Evolutionary conservation across 371 early-diverging fungal species (phyloP).

Genomic region (Mucor velutinosus): DNA sequence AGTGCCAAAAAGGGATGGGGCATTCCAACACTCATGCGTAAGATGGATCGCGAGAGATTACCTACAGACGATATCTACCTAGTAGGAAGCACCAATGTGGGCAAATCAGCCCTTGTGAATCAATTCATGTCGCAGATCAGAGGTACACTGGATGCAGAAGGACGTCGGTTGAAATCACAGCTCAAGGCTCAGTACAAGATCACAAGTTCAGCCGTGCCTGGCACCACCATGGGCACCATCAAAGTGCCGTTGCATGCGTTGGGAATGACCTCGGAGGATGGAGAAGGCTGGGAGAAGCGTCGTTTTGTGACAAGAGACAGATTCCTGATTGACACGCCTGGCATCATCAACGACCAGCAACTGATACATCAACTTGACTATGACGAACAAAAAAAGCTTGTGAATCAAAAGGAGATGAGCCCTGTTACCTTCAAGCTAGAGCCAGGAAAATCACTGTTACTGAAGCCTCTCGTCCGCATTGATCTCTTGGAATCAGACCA

Average conservation of each 20-base stretch:
- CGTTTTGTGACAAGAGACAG: conserved; percentile 47
- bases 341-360: conserved; percentile 63
- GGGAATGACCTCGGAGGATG: conserved; percentile 18
- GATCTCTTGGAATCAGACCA: conserved; percentile 52
- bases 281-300: conserved; percentile 14
- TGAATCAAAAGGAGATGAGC: conserved; percentile 43
- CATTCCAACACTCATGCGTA: conserved; percentile 49
- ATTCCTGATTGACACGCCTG: conserved; percentile 71
- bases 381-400: conserved; percentile 53
- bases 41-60: conserved; percentile 44
- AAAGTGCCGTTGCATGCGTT: conserved; percentile 62
- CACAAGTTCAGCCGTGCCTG: conserved; percentile 65
- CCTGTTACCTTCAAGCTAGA: conserved; percentile 60
- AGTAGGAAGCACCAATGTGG: conserved; percentile 74
- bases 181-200: conserved; percentile 52
- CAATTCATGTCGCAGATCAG: conserved; percentile 48
- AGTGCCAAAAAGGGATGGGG: conserved; percentile 70
- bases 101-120: conserved; percentile 74
- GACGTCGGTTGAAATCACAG: conserved; percentile 29
- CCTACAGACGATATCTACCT: conserved; percentile 69
- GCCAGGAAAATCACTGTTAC: conserved; percentile 55
- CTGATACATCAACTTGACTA: conserved; percentile 47
- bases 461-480: conserved; percentile 68
- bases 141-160: conserved; percentile 21
- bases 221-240: conserved; percentile 71